Percentiles rank a stretch among this genome's conserved stretches.
Evolutionary conservation across 2,329 filamentous ascomycete genomes (phyloP).

Genomic region (Teratosphaeria viscida): DNA sequence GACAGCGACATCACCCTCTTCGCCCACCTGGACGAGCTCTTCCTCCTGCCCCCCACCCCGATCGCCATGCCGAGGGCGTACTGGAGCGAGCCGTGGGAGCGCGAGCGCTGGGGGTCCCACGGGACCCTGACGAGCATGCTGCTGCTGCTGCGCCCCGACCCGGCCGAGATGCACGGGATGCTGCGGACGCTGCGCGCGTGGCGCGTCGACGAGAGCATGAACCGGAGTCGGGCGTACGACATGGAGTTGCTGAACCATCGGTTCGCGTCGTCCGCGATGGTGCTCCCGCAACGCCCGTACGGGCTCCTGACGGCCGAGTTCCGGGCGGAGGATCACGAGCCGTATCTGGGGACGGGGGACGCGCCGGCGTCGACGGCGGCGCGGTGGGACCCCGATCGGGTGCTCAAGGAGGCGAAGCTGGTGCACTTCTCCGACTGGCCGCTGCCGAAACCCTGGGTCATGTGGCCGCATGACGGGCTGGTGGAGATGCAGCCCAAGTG

Average conservation of each 20-base stretch:
- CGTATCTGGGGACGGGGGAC: slow-evolving; percentile 36
- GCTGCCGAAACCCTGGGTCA: slow-evolving; percentile 53
- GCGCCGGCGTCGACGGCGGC: slow-evolving; percentile 15
- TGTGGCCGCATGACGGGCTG: slow-evolving; percentile 32
- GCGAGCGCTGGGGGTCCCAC: slow-evolving; percentile 23
- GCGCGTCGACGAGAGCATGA: slow-evolving; percentile 27
- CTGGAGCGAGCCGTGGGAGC: slow-evolving; percentile 35
- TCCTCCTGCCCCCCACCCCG: slow-evolving; percentile 50
- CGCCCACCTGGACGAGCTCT: slow-evolving; percentile 57
- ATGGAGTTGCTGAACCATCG: slow-evolving; percentile 59
- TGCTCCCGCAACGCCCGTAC: slow-evolving; percentile 55
- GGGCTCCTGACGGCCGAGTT: slow-evolving; percentile 55
- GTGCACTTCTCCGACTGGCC: slow-evolving; percentile 66
- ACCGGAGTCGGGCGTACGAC: slow-evolving; percentile 40
- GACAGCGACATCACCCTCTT: slow-evolving; percentile 54
- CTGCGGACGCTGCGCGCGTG: slow-evolving; percentile 22
- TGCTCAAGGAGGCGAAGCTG: slow-evolving; percentile 51
- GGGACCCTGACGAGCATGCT: slow-evolving; percentile 47
- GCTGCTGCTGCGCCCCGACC: slow-evolving; percentile 51
- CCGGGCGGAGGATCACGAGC: slow-evolving; percentile 40
- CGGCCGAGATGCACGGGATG: slow-evolving; percentile 38
- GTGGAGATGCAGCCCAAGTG: slow-evolving; percentile 36
- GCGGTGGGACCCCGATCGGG: slow-evolving; percentile 51
- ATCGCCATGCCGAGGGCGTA: slow-evolving; percentile 62
- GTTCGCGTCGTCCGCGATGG: slow-evolving; percentile 47